Percentiles rank a stretch among this genome's conserved stretches.
Conservation (phyloP, 306 rosid genomes). For the Canavalia ensiformis region DNA sequence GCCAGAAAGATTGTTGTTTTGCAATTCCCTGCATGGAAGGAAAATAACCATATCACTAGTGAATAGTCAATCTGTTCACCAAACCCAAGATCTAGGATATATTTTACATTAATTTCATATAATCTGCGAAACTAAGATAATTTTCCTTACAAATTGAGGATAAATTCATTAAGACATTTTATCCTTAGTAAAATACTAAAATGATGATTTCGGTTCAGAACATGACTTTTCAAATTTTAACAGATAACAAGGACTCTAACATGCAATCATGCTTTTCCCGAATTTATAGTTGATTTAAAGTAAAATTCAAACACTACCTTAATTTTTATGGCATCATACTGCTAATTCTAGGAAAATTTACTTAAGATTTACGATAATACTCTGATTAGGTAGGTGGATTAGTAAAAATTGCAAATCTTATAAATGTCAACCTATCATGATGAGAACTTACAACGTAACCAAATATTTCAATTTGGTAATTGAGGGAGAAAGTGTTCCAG, state of each 20-base stretch:
- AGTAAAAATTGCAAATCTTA: conserved; percentile 15
- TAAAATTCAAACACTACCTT: background rate
- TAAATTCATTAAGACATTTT: background rate
- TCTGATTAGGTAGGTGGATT: conserved; percentile 20
- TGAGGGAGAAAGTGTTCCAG: conserved; percentile 86
- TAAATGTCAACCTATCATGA: conserved; percentile 29
- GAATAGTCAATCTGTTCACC: conserved; percentile 1
- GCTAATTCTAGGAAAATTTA: conserved; percentile 16
- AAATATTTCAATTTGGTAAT: conserved; percentile 75
- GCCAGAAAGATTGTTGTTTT: conserved; percentile 76
- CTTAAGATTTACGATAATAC: conserved; percentile 4
- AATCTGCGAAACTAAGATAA: background rate
- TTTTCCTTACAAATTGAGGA: conserved; percentile 30
- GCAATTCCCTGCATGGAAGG: conserved; percentile 76
- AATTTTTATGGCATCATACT: conserved; percentile 8
- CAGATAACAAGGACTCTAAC: conserved; percentile 14
- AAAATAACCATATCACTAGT: background rate
- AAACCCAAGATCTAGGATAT: background rate
- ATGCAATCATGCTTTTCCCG: background rate
- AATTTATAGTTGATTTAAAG: background rate
- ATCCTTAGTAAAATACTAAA: background rate
- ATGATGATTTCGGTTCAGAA: background rate
- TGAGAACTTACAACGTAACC: conserved; percentile 78
- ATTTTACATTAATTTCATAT: background rate
- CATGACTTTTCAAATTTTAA: conserved; percentile 19